A percentile compares a stretch with the other conserved stretches of the same genome.
These are phyloP conservation scores for Flaveria floridana DNA, from an alignment of 140 eudicot species.

Conservation along the genomic window DNA sequence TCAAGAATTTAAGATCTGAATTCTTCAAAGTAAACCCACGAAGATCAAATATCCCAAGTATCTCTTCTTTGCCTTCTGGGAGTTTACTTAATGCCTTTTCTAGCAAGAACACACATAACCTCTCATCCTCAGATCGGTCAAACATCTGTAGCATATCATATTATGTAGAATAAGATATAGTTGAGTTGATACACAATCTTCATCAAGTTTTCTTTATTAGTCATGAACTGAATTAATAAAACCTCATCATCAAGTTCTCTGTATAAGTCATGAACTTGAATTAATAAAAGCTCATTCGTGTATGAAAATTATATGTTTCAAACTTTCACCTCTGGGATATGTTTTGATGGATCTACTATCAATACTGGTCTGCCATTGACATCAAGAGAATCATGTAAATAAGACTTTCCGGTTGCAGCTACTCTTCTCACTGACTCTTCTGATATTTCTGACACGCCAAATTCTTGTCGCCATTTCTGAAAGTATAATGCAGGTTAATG, in stretches of 20 bases:
- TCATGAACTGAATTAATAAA: background rate
- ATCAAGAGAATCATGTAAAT: constrained; percentile 79
- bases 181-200: background rate
- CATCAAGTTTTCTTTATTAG: background rate
- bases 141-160: constrained; percentile 41
- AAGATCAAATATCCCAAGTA: constrained; percentile 78
- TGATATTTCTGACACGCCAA: constrained; percentile 73
- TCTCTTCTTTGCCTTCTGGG: constrained; percentile 68
- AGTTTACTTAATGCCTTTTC: constrained; percentile 80
- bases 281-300: background rate
- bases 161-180: background rate
- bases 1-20: constrained; percentile 70
- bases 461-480: constrained; percentile 85
- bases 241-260: too few relatives aligned
- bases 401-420: constrained; percentile 79
- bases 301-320: background rate
- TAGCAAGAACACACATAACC: constrained; percentile 70
- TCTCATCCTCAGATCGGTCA: constrained; percentile 58
- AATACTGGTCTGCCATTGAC: constrained; percentile 68
- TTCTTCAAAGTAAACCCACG: constrained; percentile 66
- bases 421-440: constrained; percentile 64
- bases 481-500: background rate
- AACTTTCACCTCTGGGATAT: constrained; percentile 74
- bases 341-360: constrained; percentile 79
- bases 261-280: background rate